These are phyloP conservation scores for Toxoplasma gondii DNA, from an alignment of 169 alveolate species.

Conservation along the genomic window DNA sequence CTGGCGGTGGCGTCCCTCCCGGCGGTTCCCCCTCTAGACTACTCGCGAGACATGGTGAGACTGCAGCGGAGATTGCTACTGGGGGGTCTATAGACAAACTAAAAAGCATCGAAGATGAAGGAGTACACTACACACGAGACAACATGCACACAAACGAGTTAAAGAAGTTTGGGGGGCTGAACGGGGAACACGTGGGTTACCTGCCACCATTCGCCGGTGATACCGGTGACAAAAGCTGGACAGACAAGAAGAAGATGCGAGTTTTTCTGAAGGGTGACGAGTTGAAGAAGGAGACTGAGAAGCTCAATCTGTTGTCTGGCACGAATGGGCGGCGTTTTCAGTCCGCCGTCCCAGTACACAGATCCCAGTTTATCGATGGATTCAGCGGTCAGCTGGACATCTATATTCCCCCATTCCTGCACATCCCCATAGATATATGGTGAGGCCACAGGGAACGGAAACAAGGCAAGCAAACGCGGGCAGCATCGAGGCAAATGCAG, in stretches of 20 bases:
- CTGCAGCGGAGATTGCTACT: too few species aligned
- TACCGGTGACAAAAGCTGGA: not conserved
- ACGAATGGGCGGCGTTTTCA: conserved; percentile 20
- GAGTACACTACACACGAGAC: too few species aligned
- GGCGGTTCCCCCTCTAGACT: not conserved
- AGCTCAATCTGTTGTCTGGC: not conserved
- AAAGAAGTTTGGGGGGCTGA: too few species aligned
- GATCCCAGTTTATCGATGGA: conserved; percentile 32
- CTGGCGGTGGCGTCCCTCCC: conserved; percentile 33
- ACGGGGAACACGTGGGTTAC: too few species aligned
- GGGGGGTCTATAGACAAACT: too few species aligned
- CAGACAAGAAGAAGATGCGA: not conserved
- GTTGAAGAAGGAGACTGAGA: too few species aligned
- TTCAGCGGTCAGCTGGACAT: conserved; percentile 25
- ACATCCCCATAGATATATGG: not conserved
- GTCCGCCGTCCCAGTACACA: conserved; percentile 23
- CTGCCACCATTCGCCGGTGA: too few species aligned
- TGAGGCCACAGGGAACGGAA: not conserved
- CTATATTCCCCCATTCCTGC: conserved; percentile 31
- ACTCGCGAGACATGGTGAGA: too few species aligned
- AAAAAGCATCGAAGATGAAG: too few species aligned
- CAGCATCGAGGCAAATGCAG: not conserved
- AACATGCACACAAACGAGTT: too few species aligned
- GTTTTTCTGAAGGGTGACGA: not conserved
- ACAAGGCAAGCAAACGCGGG: not conserved